A percentile compares a stretch with the other conserved stretches of the same genome.
Evolutionary conservation across 768 basidiomycete genomes (phyloP).

Genomic region (Psilocybe subaeruginosa): DNA sequence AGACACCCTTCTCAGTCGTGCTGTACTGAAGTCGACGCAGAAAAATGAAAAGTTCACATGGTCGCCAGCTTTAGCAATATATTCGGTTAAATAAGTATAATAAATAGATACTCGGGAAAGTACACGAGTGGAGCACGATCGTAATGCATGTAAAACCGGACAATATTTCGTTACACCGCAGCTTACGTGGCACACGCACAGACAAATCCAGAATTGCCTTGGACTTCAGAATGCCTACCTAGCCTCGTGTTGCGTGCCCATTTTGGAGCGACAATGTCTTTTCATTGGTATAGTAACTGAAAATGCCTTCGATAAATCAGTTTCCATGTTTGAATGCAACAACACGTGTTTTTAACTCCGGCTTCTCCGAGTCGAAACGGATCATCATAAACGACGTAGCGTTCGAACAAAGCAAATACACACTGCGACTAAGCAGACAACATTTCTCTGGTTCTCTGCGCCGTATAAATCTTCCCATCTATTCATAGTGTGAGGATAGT

Average conservation of each 20-base stretch:
- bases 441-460: background rate
- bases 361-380: background rate
- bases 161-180: too few species aligned
- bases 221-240: too few species aligned
- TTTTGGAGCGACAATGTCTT: too few species aligned
- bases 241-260: too few species aligned
- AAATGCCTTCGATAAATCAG: background rate
- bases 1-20: background rate
- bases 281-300: background rate
- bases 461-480: conserved; percentile 6
- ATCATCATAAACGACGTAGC: conserved; percentile 2
- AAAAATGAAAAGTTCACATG: background rate
- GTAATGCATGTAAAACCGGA: background rate
- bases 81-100: background rate
- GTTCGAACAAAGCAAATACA: background rate
- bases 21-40: background rate
- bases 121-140: background rate
- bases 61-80: background rate
- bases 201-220: too few species aligned
- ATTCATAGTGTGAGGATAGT: conserved; percentile 9
- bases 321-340: background rate
- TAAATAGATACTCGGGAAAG: background rate
- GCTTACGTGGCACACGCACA: too few species aligned
- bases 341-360: background rate
- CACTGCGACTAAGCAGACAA: background rate